Evolutionary conservation across 768 basidiomycete species (phyloP).

Genomic region (Termitomyces eurrhizus): DNA sequence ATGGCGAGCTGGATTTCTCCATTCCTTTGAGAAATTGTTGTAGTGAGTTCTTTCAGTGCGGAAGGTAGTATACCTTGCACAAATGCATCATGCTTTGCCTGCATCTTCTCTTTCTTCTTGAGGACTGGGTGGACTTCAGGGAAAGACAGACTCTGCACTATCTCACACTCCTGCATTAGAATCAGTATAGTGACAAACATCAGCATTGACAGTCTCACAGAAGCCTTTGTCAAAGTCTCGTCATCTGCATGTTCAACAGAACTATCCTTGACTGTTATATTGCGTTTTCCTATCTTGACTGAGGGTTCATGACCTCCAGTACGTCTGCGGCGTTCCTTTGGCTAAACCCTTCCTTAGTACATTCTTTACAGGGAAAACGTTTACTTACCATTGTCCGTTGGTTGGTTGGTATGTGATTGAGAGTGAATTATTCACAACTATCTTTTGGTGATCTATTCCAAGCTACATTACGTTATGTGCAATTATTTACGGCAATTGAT

Average conservation of each 20-base stretch:
- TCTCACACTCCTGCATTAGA: slow-evolving; percentile 35
- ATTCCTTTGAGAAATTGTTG: slow-evolving; percentile 34
- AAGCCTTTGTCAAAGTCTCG: slow-evolving; percentile 33
- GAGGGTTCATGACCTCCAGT: slow-evolving; percentile 47
- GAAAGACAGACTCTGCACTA: slow-evolving; percentile 33
- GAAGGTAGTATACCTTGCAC: slow-evolving; percentile 47
- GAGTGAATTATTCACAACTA: background rate
- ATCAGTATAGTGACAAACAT: slow-evolving; percentile 8
- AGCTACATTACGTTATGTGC: too few relatives aligned
- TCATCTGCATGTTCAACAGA: slow-evolving; percentile 45
- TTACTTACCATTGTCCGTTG: slow-evolving; percentile 2
- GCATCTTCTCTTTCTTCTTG: slow-evolving; percentile 67
- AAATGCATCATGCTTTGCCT: slow-evolving; percentile 64
- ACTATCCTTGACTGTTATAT: slow-evolving; percentile 47
- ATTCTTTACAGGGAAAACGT: background rate
- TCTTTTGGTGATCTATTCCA: too few relatives aligned
- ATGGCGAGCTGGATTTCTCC: slow-evolving; percentile 44
- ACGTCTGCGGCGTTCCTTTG: slow-evolving; percentile 41
- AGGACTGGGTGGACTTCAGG: slow-evolving; percentile 22
- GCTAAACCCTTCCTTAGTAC: slow-evolving; percentile 18
- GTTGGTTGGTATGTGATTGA: background rate
- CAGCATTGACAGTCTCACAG: slow-evolving; percentile 30
- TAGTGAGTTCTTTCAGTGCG: background rate
- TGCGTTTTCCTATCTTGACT: slow-evolving; percentile 42
- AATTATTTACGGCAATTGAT: background rate